These are phyloP conservation scores for Macroventuria anomochaeta DNA, from an alignment of 2,329 filamentous ascomycete genomes.

Conservation along the genomic window DNA sequence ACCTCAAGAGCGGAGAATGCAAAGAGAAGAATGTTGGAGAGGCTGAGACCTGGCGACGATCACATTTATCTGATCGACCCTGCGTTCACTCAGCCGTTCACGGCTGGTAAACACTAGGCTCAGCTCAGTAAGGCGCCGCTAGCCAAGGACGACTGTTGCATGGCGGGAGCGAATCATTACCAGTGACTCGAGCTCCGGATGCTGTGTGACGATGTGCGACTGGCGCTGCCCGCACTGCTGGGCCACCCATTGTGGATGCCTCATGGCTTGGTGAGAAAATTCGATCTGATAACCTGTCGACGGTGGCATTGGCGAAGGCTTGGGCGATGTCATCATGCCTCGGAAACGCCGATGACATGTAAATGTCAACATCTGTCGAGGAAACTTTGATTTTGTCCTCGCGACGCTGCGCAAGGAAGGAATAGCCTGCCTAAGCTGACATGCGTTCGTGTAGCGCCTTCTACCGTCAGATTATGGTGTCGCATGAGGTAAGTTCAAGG, in stretches of 20 bases:
- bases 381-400: neutral
- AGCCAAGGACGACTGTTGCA: slow-evolving; percentile 13
- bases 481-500: slow-evolving; percentile 2
- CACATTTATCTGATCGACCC: slow-evolving; percentile 21
- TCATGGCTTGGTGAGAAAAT: neutral
- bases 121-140: neutral
- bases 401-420: neutral
- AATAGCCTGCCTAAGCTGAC: neutral
- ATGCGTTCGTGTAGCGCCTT: neutral
- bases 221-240: neutral
- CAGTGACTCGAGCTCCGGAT: slow-evolving; percentile 5
- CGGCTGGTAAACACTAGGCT: slow-evolving; percentile 8
- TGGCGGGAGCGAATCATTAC: neutral
- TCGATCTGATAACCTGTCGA: slow-evolving; percentile 11
- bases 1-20: neutral
- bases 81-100: slow-evolving; percentile 8
- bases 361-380: neutral
- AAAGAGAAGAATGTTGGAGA: neutral
- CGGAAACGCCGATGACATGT: neutral
- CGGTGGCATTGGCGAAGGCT: slow-evolving; percentile 9
- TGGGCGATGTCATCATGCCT: slow-evolving; percentile 9
- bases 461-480: neutral
- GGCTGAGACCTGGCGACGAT: slow-evolving; percentile 5
- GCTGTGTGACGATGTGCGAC: slow-evolving; percentile 11
- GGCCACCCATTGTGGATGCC: neutral